These are phyloP conservation scores for Symbiodinium natans DNA, from an alignment of 73 alveolate genomes.

Conservation along the genomic window DNA sequence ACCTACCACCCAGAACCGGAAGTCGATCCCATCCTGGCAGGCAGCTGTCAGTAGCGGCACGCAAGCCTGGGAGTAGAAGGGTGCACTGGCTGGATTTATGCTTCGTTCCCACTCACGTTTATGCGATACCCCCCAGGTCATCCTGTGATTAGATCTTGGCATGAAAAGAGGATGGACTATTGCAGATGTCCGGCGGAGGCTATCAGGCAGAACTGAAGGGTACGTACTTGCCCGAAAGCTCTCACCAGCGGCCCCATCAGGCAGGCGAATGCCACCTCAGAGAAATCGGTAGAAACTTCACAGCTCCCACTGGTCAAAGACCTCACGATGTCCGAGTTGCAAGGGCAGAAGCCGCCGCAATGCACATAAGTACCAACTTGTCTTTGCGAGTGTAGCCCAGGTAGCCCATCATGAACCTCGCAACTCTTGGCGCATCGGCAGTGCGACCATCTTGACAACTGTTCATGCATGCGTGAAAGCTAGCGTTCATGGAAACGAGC, in stretches of 20 bases:
- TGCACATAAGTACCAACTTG: background rate
- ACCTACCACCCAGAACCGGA: too few species aligned
- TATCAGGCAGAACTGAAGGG: constrained; percentile 44
- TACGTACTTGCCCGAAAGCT: constrained; percentile 29
- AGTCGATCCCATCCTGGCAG: background rate
- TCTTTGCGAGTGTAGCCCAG: constrained; percentile 23
- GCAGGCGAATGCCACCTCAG: constrained; percentile 38
- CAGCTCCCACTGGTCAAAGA: too few species aligned
- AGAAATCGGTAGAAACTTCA: too few species aligned
- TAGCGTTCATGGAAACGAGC: too few species aligned
- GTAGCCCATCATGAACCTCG: constrained; percentile 51
- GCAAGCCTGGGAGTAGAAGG: background rate
- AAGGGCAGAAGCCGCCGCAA: background rate
- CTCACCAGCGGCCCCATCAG: constrained; percentile 53
- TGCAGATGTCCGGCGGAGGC: background rate
- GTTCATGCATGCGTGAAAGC: background rate
- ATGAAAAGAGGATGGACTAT: too few species aligned
- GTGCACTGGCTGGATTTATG: too few species aligned
- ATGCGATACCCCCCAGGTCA: too few species aligned
- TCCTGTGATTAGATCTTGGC: too few species aligned
- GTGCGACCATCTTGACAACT: background rate
- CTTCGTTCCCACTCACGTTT: too few species aligned
- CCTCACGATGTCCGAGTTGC: constrained; percentile 1
- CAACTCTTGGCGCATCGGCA: background rate
- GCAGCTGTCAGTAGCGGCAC: background rate